phyloP scores from a whole-genome alignment of 1,284 basidiomycete species.

The Quambalaria eucalypti region DNA sequence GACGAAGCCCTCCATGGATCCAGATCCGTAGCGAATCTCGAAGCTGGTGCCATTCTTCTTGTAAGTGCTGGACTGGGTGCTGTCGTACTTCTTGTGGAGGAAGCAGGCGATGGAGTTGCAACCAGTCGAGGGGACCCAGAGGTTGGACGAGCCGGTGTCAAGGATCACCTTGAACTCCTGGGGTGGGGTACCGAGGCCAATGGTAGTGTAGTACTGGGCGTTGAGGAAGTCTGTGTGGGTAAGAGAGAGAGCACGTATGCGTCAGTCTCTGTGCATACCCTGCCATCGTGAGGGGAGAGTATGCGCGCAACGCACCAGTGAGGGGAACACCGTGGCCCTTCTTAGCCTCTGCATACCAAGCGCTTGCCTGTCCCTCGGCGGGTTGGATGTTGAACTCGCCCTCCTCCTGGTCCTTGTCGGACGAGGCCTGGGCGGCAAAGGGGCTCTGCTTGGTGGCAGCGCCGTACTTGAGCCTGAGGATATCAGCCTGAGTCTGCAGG shows the following conservation, averaged over 20 bases:
- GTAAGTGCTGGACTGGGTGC: constrained; percentile 68
- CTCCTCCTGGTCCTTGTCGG: too few relatives aligned
- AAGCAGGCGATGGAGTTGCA: constrained; percentile 98
- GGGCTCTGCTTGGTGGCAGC: constrained; percentile 34
- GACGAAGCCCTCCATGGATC: constrained; percentile 92
- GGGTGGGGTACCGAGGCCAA: constrained; percentile 69
- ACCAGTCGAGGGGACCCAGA: constrained; percentile 79
- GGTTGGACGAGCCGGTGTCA: constrained; percentile 81
- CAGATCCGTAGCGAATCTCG: constrained; percentile 89
- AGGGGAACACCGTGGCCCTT: constrained; percentile 83
- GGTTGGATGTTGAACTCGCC: constrained; percentile 54
- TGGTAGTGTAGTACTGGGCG: constrained; percentile 91
- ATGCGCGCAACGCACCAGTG: constrained; percentile 60
- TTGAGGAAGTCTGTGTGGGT: constrained; percentile 87
- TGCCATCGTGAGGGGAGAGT: background rate
- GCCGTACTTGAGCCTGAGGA: constrained; percentile 41
- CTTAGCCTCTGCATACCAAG: constrained; percentile 49
- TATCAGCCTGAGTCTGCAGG: constrained; percentile 58
- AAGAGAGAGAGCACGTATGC: background rate
- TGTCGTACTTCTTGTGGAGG: constrained; percentile 89
- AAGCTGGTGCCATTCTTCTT: constrained; percentile 85
- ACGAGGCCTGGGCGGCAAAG: constrained; percentile 18
- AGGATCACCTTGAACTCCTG: constrained; percentile 68
- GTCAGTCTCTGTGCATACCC: background rate
- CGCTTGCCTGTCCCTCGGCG: constrained; percentile 21